Conservation (phyloP, 495 filamentous ascomycete species). For the Podospora tetraspora region DNA sequence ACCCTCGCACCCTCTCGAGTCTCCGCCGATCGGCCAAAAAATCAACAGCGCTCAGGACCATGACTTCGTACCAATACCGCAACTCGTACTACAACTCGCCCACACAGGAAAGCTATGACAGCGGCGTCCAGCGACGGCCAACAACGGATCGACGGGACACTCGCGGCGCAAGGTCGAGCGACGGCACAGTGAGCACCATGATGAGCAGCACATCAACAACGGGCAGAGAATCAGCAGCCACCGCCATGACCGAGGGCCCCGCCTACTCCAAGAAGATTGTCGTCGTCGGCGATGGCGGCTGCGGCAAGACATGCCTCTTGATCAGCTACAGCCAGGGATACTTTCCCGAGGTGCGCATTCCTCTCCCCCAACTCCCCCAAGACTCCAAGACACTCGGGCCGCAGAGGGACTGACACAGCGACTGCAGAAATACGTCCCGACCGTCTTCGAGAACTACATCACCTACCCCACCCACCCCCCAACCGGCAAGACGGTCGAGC, state of each 20-base stretch:
- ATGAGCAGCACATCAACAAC: slow-evolving; percentile 61
- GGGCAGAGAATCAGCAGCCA: slow-evolving; percentile 67
- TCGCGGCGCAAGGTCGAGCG: slow-evolving; percentile 47
- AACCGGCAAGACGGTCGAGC: slow-evolving; percentile 87
- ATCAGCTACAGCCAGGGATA: slow-evolving; percentile 98
- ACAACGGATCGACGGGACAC: slow-evolving; percentile 34
- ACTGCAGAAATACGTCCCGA: slow-evolving; percentile 96
- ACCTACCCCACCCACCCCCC: slow-evolving; percentile 83
- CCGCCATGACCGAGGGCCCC: slow-evolving; percentile 81
- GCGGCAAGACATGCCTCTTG: slow-evolving; percentile 96
- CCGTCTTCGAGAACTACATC: slow-evolving; percentile 99
- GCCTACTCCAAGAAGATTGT: slow-evolving; percentile 98
- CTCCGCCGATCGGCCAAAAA: background rate
- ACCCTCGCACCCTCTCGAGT: background rate
- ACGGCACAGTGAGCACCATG: slow-evolving; percentile 76
- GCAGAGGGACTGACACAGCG: slow-evolving; percentile 2
- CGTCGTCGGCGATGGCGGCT: slow-evolving; percentile 95
- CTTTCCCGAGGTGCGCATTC: slow-evolving; percentile 80
- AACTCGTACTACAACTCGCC: slow-evolving; percentile 38
- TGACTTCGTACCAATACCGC: slow-evolving; percentile 44
- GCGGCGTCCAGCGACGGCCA: slow-evolving; percentile 33
- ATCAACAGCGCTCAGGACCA: slow-evolving; percentile 25
- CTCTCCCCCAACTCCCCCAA: background rate
- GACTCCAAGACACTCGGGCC: background rate
- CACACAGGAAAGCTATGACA: slow-evolving; percentile 36